These are phyloP conservation scores for Hypocreales sp. DNA, from an alignment of 2,329 filamentous ascomycete species.

Conservation along the genomic window DNA sequence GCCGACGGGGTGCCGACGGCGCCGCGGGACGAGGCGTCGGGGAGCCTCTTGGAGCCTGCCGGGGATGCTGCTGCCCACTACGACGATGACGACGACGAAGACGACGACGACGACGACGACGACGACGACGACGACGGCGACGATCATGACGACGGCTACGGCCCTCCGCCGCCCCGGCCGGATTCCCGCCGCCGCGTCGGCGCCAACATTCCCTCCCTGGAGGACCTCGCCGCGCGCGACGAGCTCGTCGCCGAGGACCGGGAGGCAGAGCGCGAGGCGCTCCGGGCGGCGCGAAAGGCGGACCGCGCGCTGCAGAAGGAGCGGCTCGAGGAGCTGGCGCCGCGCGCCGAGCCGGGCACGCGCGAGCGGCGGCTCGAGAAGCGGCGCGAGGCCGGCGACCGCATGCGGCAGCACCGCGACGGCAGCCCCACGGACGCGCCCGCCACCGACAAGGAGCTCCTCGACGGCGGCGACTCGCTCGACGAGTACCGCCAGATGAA, in stretches of 20 bases:
- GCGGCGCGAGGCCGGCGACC: conserved; percentile 53
- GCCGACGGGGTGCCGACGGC: conserved; percentile 2
- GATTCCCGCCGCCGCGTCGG: conserved; percentile 20
- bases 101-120: conserved; percentile 1
- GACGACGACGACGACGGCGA: conserved; percentile 15
- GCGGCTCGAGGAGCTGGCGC: conserved; percentile 63
- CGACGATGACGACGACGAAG: conserved; percentile 3
- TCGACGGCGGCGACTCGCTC: conserved; percentile 54
- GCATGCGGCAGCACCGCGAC: conserved; percentile 59
- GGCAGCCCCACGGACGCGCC: conserved; percentile 42
- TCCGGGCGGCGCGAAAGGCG: conserved; percentile 44
- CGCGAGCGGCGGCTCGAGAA: conserved; percentile 81
- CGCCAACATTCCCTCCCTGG: conserved; percentile 51
- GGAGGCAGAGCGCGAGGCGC: conserved; percentile 32
- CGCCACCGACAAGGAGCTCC: conserved; percentile 55
- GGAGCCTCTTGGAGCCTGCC: no score
- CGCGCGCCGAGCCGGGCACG: conserved; percentile 69
- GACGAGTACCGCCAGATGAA: conserved; percentile 55
- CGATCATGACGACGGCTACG: conserved; percentile 41
- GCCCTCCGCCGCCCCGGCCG: conserved; percentile 17
- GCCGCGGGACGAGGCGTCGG: neutral
- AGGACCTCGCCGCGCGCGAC: conserved; percentile 54
- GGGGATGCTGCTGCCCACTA: no score
- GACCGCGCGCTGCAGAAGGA: conserved; percentile 56
- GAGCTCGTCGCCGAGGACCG: conserved; percentile 35